phyloP scores from a whole-genome alignment of 169 alveolate species.

The Plasmodium vinckei region DNA sequence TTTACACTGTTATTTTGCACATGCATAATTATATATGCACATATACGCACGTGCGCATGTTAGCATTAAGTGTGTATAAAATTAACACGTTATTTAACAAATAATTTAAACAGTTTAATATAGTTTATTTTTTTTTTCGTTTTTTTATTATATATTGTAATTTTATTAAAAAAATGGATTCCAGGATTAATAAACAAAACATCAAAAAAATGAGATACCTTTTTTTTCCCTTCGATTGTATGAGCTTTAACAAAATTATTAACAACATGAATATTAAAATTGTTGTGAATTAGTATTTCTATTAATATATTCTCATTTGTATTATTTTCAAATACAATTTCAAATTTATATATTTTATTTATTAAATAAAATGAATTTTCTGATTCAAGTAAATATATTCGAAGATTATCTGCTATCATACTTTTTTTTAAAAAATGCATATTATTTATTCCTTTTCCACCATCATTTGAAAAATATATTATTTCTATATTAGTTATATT shows the following conservation, averaged over 20 bases:
- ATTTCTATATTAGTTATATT: slow-evolving; percentile 70
- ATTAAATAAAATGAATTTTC: slow-evolving; percentile 31
- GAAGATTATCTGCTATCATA: slow-evolving; percentile 38
- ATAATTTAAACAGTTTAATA: slow-evolving; percentile 43
- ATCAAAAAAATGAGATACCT: slow-evolving; percentile 65
- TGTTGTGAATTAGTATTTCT: slow-evolving; percentile 62
- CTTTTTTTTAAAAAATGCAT: slow-evolving; percentile 54
- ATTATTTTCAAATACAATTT: slow-evolving; percentile 71
- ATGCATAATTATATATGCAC: not conserved
- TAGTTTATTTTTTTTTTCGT: slow-evolving; percentile 60
- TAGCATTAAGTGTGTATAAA: not conserved
- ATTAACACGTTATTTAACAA: slow-evolving; percentile 23
- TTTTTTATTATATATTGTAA: slow-evolving; percentile 54
- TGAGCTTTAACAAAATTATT: slow-evolving; percentile 66
- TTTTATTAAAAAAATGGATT: slow-evolving; percentile 71
- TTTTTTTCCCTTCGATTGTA: slow-evolving; percentile 44
- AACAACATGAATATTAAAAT: slow-evolving; percentile 58
- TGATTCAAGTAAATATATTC: slow-evolving; percentile 35
- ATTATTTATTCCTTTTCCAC: slow-evolving; percentile 66
- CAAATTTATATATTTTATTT: slow-evolving; percentile 58
- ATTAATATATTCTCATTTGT: slow-evolving; percentile 30
- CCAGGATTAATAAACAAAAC: slow-evolving; percentile 72
- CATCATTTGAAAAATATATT: slow-evolving; percentile 39
- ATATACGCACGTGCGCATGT: slow-evolving; percentile 8
- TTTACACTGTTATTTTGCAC: not conserved